Evolutionary conservation across 1,284 basidiomycete genomes (phyloP).

Genomic region (Abortiporus biennis): DNA sequence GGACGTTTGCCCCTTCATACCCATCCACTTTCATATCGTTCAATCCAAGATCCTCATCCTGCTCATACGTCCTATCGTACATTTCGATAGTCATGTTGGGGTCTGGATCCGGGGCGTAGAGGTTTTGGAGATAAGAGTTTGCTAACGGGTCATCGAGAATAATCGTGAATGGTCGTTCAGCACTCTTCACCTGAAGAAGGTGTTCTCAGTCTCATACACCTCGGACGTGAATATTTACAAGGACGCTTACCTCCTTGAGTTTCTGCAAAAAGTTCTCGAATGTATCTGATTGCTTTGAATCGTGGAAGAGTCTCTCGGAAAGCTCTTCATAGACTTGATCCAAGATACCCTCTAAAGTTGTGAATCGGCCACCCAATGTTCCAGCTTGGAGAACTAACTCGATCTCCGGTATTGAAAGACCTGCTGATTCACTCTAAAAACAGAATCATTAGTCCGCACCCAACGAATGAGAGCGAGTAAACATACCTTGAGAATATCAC

Average conservation of each 20-base stretch:
- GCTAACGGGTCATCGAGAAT: conserved; percentile 95
- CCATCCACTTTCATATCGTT: conserved; percentile 96
- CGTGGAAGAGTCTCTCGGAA: conserved; percentile 87
- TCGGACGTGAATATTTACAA: neutral
- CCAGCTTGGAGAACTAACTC: conserved; percentile 90
- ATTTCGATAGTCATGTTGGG: conserved; percentile 83
- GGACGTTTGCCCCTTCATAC: conserved; percentile 66
- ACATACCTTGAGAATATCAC: conserved; percentile 88
- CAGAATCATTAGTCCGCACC: neutral
- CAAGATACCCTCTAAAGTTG: conserved; percentile 93
- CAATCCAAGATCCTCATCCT: conserved; percentile 94
- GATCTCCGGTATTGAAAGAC: conserved; percentile 91
- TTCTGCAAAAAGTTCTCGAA: conserved; percentile 78
- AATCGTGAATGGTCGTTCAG: conserved; percentile 78
- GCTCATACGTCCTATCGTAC: conserved; percentile 84
- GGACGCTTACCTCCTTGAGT: conserved; percentile 64
- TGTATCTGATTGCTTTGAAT: conserved; percentile 42
- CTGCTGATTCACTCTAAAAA: conserved; percentile 83
- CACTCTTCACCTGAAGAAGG: conserved; percentile 61
- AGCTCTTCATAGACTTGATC: conserved; percentile 96
- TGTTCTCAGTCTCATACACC: conserved; percentile 5
- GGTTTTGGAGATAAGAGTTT: conserved; percentile 94
- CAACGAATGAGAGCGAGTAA: neutral
- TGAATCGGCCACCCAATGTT: conserved; percentile 97
- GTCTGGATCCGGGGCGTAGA: conserved; percentile 90